Percentiles rank a stretch among this genome's conserved stretches.
These are phyloP conservation scores for Epichloe hybrida DNA, from an alignment of 2,329 filamentous ascomycete species.

Conservation along the genomic window DNA sequence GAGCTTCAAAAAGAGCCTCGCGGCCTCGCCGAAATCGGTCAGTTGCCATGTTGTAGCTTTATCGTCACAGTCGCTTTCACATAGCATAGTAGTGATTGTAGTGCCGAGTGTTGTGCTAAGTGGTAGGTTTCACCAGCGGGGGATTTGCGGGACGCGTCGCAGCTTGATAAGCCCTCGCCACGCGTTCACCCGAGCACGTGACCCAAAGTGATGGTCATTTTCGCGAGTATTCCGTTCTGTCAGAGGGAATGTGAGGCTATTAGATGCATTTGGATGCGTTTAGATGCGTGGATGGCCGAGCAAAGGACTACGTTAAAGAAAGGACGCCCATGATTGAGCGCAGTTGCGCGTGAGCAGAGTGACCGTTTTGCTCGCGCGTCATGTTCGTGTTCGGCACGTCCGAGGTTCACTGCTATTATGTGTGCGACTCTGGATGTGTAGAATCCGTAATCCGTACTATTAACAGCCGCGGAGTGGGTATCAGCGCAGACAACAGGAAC, in stretches of 20 bases:
- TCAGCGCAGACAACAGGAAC: neutral
- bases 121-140: neutral
- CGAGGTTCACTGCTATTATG: neutral
- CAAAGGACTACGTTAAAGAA: no score
- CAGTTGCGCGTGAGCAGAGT: neutral
- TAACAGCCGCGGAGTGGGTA: neutral
- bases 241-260: neutral
- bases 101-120: neutral
- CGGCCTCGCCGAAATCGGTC: constrained; percentile 25
- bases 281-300: neutral
- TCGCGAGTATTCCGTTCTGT: neutral
- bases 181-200: neutral
- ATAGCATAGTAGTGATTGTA: neutral
- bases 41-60: constrained; percentile 20
- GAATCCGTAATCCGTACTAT: neutral
- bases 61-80: neutral
- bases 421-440: neutral
- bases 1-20: constrained; percentile 25
- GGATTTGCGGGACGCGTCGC: neutral
- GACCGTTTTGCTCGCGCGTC: neutral
- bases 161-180: neutral
- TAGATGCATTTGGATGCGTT: no score
- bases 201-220: neutral
- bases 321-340: no score
- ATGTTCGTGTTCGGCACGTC: neutral